Conservation (phyloP, 164 flowering plant genomes). For the Nelumbo lutea region DNA sequence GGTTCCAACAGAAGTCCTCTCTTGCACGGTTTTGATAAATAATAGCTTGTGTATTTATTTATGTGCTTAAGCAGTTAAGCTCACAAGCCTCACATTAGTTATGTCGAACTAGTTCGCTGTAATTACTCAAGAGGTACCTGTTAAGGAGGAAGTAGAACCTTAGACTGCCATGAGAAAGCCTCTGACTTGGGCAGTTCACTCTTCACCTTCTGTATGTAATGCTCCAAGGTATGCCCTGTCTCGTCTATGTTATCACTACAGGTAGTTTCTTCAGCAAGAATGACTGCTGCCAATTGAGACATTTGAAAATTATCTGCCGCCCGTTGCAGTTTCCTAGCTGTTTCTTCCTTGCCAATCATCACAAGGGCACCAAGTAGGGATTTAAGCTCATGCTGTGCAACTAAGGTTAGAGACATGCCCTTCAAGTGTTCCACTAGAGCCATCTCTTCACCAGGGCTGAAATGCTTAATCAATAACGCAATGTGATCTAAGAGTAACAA, state of each 20-base stretch:
- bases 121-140: constrained; percentile 12
- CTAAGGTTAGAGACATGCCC: constrained; percentile 71
- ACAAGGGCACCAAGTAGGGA: constrained; percentile 59
- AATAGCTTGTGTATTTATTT: neutral
- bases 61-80: neutral
- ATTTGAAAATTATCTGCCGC: constrained; percentile 59
- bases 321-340: constrained; percentile 76
- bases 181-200: constrained; percentile 38
- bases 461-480: constrained; percentile 5
- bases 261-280: constrained; percentile 67
- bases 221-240: constrained; percentile 47
- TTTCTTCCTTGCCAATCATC: constrained; percentile 70
- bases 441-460: constrained; percentile 89
- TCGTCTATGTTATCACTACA: constrained; percentile 56
- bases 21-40: too few species aligned
- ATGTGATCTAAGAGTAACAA: constrained; percentile 1
- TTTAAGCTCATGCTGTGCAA: constrained; percentile 66
- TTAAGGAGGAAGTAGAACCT: constrained; percentile 45
- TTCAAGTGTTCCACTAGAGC: constrained; percentile 89
- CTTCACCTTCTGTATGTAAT: constrained; percentile 39
- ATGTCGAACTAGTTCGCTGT: neutral
- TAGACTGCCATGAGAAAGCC: constrained; percentile 62
- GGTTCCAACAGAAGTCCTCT: too few species aligned
- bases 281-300: constrained; percentile 77
- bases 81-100: neutral